These are phyloP conservation scores for Stygiomarasmius scandens DNA, from an alignment of 1,284 basidiomycete species.

Conservation along the genomic window DNA sequence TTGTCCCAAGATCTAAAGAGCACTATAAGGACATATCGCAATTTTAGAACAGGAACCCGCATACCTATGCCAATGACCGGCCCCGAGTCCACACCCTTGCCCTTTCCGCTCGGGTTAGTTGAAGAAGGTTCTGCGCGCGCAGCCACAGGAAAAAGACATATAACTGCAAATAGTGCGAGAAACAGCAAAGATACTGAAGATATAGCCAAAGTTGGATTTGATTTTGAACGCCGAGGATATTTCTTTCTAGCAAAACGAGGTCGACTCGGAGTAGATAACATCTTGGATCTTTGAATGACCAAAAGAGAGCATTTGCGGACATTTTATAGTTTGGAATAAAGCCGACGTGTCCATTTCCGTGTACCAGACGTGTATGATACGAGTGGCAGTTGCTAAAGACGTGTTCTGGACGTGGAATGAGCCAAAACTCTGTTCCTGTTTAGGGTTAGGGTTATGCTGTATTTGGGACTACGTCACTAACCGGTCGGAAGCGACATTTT, in stretches of 20 bases:
- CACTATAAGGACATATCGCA: neutral
- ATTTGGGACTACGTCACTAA: neutral
- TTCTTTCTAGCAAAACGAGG: neutral
- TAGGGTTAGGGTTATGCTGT: neutral
- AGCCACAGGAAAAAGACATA: conserved; percentile 49
- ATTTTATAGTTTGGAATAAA: neutral
- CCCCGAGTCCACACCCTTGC: neutral
- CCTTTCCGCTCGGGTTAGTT: conserved; percentile 23
- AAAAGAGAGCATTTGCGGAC: neutral
- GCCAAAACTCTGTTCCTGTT: neutral
- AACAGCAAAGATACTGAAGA: conserved; percentile 51
- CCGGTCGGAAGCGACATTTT: too few relatives aligned
- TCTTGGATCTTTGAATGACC: neutral
- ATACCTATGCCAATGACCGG: conserved; percentile 15
- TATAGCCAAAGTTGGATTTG: conserved; percentile 10
- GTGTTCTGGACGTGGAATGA: neutral
- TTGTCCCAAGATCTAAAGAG: conserved; percentile 56
- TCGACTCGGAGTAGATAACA: neutral
- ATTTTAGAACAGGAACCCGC: neutral
- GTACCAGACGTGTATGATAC: neutral
- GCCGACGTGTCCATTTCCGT: neutral
- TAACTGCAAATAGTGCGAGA: conserved; percentile 48
- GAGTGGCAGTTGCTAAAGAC: neutral
- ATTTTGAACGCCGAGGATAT: neutral
- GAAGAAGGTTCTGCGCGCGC: conserved; percentile 36